phyloP scores from a whole-genome alignment of 306 rosid species.

The Ceratonia siliqua region DNA sequence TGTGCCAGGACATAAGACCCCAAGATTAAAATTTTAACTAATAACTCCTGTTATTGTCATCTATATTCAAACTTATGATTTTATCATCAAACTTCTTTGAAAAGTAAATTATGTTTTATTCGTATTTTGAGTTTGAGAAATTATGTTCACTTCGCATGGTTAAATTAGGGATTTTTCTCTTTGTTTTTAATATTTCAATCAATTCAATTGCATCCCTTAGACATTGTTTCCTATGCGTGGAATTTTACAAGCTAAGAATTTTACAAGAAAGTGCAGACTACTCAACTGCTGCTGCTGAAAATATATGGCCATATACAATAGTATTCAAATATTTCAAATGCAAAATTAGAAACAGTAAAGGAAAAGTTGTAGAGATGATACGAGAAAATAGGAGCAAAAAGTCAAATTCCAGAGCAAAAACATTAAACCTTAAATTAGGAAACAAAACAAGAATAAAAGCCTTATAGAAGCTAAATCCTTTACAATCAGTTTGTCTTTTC shows the following conservation, averaged over 20 bases:
- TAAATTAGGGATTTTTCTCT: too few species aligned
- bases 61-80: too few species aligned
- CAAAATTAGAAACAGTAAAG: background rate
- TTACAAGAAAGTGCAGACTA: background rate
- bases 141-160: too few species aligned
- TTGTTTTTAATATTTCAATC: too few species aligned
- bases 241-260: background rate
- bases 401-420: conserved; percentile 31
- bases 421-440: conserved; percentile 39
- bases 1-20: too few species aligned
- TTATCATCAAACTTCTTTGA: too few species aligned
- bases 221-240: too few species aligned
- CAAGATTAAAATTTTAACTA: too few species aligned
- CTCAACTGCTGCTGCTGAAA: background rate
- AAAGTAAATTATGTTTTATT: too few species aligned
- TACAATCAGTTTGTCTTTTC: conserved; percentile 63
- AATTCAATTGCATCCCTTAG: too few species aligned
- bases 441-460: conserved; percentile 48
- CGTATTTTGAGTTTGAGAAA: too few species aligned
- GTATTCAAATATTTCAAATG: background rate
- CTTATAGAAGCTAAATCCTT: conserved; percentile 69
- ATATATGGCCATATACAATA: background rate
- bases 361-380: background rate
- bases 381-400: background rate
- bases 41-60: too few species aligned